Conservation (phyloP, 352 stramenopile species). For the Heterotrichella gracilis region DNA sequence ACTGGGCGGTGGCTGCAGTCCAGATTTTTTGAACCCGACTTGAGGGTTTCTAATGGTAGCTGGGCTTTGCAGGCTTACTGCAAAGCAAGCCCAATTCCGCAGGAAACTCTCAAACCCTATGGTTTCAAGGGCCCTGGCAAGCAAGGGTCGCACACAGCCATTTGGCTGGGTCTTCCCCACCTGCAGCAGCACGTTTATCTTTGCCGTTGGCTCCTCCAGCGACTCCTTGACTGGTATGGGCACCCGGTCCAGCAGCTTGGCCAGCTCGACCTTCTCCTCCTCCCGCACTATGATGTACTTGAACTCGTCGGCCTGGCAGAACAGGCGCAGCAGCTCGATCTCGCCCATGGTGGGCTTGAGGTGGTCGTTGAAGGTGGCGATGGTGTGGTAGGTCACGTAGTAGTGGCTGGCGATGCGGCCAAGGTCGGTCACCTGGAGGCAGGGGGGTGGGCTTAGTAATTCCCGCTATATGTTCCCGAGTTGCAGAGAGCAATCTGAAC, state of each 20-base stretch:
- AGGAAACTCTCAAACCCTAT: too few relatives aligned
- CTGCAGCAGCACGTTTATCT: slow-evolving; percentile 97
- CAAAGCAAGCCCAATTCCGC: too few relatives aligned
- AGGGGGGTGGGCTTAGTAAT: too few relatives aligned
- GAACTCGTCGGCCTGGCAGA: slow-evolving; percentile 93
- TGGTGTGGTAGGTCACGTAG: slow-evolving; percentile 88
- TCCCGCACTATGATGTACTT: slow-evolving; percentile 80
- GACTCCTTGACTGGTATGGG: slow-evolving; percentile 91
- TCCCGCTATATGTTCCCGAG: too few relatives aligned
- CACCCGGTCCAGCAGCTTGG: slow-evolving; percentile 74
- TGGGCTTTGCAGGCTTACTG: too few relatives aligned
- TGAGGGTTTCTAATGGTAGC: too few relatives aligned
- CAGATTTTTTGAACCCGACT: too few relatives aligned
- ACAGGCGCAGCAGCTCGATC: slow-evolving; percentile 92
- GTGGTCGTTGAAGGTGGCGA: slow-evolving; percentile 88
- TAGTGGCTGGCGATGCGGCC: slow-evolving; percentile 89
- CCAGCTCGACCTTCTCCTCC: slow-evolving; percentile 91
- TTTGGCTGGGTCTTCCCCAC: too few relatives aligned
- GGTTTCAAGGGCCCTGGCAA: too few relatives aligned
- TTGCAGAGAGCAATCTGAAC: too few relatives aligned
- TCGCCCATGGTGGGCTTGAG: slow-evolving; percentile 95
- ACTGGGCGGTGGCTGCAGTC: too few relatives aligned
- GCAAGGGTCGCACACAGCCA: too few relatives aligned
- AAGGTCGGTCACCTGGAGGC: slow-evolving; percentile 75
- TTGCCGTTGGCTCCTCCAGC: slow-evolving; percentile 46